phyloP scores from a whole-genome alignment of 331 rosid species.

The Erythrophleum ivorense region DNA sequence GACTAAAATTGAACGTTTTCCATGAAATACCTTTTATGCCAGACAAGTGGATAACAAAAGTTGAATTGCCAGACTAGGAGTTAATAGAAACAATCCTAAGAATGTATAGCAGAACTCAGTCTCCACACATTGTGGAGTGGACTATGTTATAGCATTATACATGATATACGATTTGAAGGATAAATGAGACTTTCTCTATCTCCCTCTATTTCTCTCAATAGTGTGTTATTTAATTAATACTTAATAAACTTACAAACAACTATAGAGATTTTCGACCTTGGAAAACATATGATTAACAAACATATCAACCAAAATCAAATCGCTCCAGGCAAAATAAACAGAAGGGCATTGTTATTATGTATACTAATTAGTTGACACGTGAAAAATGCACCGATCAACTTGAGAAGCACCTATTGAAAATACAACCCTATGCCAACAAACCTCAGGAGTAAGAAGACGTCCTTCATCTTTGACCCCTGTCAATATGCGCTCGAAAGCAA shows the following conservation, averaged over 20 bases:
- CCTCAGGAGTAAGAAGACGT: constrained; percentile 47
- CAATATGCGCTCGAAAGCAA: constrained; percentile 43
- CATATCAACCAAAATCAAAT: background rate
- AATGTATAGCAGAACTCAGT: background rate
- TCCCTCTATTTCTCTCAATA: too few species aligned
- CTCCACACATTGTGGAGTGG: background rate
- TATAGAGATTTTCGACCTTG: too few species aligned
- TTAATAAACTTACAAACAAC: too few species aligned
- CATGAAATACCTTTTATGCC: background rate
- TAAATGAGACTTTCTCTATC: background rate
- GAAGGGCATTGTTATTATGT: background rate
- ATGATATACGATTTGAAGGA: background rate
- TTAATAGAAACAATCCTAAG: background rate
- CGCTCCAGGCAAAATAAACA: constrained; percentile 4
- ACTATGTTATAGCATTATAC: background rate
- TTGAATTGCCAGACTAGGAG: background rate
- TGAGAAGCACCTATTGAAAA: too few species aligned
- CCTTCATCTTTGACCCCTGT: constrained; percentile 46
- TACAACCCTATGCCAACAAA: constrained; percentile 35
- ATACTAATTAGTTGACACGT: background rate
- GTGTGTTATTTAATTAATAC: too few species aligned
- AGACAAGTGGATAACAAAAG: background rate
- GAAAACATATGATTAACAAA: background rate
- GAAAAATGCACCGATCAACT: background rate
- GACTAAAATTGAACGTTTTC: background rate